These are phyloP conservation scores for Geotrichum restrictum DNA, from an alignment of 1,139 yeast genomes.

Conservation along the genomic window DNA sequence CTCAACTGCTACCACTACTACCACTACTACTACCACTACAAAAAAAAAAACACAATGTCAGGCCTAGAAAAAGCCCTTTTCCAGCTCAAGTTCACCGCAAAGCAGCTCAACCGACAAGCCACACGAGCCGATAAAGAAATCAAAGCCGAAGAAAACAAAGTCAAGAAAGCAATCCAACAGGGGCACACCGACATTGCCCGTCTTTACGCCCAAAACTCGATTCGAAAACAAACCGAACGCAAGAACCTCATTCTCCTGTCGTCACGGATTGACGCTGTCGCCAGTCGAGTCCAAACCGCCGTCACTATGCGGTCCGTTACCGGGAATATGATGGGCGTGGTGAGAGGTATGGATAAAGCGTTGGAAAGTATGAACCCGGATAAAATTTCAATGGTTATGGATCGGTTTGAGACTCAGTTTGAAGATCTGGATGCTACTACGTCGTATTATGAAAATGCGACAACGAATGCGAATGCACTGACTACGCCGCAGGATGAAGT, in stretches of 20 bases:
- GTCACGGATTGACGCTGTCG: constrained; percentile 91
- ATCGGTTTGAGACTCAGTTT: constrained; percentile 90
- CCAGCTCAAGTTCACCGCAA: constrained; percentile 69
- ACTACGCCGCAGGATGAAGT: constrained; percentile 95
- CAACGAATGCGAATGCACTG: constrained; percentile 82
- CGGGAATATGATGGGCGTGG: constrained; percentile 89
- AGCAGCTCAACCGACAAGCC: constrained; percentile 86
- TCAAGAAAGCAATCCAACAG: constrained; percentile 77
- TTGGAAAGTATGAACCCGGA: constrained; percentile 94
- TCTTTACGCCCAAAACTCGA: constrained; percentile 92
- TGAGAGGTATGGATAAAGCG: constrained; percentile 94
- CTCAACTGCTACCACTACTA: too few relatives aligned
- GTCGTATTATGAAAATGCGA: constrained; percentile 86
- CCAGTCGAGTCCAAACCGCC: constrained; percentile 93
- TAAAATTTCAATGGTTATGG: constrained; percentile 86
- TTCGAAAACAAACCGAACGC: constrained; percentile 84
- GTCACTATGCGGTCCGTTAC: constrained; percentile 95
- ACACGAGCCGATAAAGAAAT: constrained; percentile 88
- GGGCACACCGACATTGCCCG: constrained; percentile 93
- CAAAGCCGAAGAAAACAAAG: constrained; percentile 77
- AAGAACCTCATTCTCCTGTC: constrained; percentile 77
- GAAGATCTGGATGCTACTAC: constrained; percentile 95
- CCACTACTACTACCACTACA: too few relatives aligned
- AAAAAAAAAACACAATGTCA: constrained; percentile 14
- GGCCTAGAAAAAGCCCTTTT: constrained; percentile 22